Conservation (phyloP, 2,329 filamentous ascomycete species). For the Neospermospora avenae region DNA sequence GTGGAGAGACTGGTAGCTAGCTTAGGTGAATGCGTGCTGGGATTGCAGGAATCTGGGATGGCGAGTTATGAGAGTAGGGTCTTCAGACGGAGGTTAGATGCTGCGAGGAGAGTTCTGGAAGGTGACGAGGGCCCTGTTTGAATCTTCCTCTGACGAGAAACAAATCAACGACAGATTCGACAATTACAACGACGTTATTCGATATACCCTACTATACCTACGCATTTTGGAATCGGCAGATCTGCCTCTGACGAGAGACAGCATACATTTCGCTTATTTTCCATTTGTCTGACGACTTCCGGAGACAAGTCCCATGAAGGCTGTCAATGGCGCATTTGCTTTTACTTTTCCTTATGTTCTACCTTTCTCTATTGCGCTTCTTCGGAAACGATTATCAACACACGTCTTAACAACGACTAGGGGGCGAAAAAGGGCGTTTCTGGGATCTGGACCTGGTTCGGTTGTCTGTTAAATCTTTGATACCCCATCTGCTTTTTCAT, state of each 20-base stretch:
- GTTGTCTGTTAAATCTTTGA: constrained; percentile 18
- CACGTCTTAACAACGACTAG: not conserved
- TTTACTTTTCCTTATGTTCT: no score
- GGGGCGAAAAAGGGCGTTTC: constrained; percentile 11
- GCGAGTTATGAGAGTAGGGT: constrained; percentile 57
- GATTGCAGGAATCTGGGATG: constrained; percentile 52
- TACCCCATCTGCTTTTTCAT: constrained; percentile 22
- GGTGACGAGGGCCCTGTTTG: constrained; percentile 51
- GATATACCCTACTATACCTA: not conserved
- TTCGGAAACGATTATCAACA: no score
- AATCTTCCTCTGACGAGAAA: not conserved
- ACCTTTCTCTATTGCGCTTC: no score
- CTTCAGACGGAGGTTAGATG: constrained; percentile 69
- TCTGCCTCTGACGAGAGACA: not conserved
- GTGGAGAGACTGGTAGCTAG: constrained; percentile 58
- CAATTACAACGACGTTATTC: not conserved
- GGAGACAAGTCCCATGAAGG: not conserved
- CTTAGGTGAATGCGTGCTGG: constrained; percentile 58
- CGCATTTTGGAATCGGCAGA: not conserved
- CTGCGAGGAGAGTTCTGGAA: constrained; percentile 70
- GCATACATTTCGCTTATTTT: not conserved
- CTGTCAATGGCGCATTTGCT: no score
- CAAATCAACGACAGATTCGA: not conserved
- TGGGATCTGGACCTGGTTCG: not conserved
- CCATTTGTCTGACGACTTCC: not conserved